Evolutionary conservation across 140 eudicot species (phyloP).

Genomic region (Oenanthe javanica): DNA sequence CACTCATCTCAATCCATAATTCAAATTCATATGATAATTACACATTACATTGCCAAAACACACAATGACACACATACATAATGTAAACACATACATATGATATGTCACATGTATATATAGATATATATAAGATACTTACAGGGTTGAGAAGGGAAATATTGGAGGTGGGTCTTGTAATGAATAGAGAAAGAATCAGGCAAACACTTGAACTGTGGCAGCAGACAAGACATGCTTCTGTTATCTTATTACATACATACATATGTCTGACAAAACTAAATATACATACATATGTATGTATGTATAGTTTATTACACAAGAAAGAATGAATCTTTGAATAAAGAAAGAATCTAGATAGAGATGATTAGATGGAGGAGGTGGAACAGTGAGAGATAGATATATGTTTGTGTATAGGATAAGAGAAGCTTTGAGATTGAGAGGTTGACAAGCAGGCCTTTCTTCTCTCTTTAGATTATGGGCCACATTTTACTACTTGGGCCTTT

Average conservation of each 20-base stretch:
- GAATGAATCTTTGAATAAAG: neutral
- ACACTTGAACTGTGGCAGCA: conserved; percentile 90
- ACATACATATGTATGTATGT: neutral
- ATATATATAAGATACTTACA: conserved; percentile 18
- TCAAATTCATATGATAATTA: no score
- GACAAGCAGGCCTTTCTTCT: neutral
- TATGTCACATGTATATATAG: no score
- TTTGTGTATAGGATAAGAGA: neutral
- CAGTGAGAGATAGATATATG: neutral
- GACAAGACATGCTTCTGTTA: conserved; percentile 55
- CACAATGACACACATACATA: neutral
- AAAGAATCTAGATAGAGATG: neutral
- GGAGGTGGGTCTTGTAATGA: conserved; percentile 32
- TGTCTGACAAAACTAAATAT: neutral
- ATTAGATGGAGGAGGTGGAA: neutral
- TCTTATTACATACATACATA: neutral
- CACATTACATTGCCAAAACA: neutral
- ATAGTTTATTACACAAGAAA: neutral
- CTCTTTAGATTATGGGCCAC: neutral
- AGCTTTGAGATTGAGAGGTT: neutral
- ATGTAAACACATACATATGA: neutral
- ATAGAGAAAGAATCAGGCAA: conserved; percentile 64
- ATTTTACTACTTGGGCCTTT: neutral
- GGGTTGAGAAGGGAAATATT: conserved; percentile 21
- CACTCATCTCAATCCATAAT: neutral